Evolutionary conservation across 2,329 filamentous ascomycete species (phyloP), one percentile per base, ranked within the genome.

Genomic region (Cladosporium sp.): DNA sequence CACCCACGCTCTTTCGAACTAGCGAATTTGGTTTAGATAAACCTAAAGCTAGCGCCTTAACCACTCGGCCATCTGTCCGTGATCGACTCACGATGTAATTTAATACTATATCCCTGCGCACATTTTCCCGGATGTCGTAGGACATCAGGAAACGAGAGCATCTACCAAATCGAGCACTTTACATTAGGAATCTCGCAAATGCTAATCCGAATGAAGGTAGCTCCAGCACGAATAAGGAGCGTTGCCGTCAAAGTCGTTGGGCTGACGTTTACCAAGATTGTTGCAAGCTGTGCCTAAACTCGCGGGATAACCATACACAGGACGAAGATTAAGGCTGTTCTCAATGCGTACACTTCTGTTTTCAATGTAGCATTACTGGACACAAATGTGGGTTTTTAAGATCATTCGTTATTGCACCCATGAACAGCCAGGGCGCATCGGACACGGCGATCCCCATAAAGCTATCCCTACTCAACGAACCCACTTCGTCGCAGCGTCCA

Each of bases 401-500:
- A 21, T 2, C 18, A 5, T 46, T 46, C 1, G 3, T 44, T 6
- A 44, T 10, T 5, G 3, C 21, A 21, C n/a, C 0, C 5, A 16
- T 46, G 40, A 46, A 46, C n/a, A 8, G 8, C n/a, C 8, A 46
- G 40, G n/a, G 8, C 8, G 2, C 40, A 21, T 5, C 3, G n/a
- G n/a, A 46, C n/a, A 4, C n/a, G 7, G 21, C n/a, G 21, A 7
- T 18, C 12, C 16, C 14, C 5, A 18, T 18, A 18, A 16, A 23
- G 10, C 37, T n/a, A n/a, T 44, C 2, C 49, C 28, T 29, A 52
- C 23, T 37, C 55, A 57, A 40, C 12, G 18, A 59, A 12, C 28
- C 63, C 62, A 69, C 52, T 28, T 57, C 55, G 44, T 31, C 46
- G 40, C 60, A 7, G 56, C 63, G 3, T 55, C 52, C 37, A 62